phyloP scores from a whole-genome alignment of 2,329 filamentous ascomycete species.

The Cordyceps fumosorosea region DNA sequence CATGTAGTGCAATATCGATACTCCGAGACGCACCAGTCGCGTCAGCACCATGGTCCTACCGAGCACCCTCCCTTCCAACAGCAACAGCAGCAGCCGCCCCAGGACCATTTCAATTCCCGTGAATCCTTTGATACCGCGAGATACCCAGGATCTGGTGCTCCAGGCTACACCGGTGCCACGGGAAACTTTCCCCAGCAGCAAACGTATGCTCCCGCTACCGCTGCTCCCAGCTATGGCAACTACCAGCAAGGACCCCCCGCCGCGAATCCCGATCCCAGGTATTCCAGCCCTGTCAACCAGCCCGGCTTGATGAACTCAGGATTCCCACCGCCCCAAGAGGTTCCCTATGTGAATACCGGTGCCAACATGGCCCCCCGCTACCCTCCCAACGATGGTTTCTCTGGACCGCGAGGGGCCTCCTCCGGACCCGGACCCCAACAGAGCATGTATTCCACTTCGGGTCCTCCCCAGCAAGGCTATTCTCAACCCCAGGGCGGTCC shows the following conservation, averaged over 20 bases:
- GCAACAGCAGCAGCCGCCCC: slow-evolving; percentile 22
- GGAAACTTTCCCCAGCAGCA: slow-evolving; percentile 25
- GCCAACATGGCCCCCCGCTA: slow-evolving; percentile 27
- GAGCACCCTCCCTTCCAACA: slow-evolving; percentile 25
- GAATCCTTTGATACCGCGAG: slow-evolving; percentile 38
- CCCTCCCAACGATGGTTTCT: slow-evolving; percentile 27
- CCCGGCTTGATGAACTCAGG: slow-evolving; percentile 25
- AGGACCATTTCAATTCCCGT: slow-evolving; percentile 30
- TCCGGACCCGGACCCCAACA: slow-evolving; percentile 26
- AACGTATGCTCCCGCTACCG: slow-evolving; percentile 24
- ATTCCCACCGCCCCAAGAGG: slow-evolving; percentile 25
- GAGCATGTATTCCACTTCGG: slow-evolving; percentile 27
- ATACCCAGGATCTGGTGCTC: slow-evolving; percentile 45
- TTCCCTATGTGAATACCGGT: slow-evolving; percentile 30
- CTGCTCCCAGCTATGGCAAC: slow-evolving; percentile 23
- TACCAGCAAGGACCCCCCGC: slow-evolving; percentile 23
- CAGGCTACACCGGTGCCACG: slow-evolving; percentile 42
- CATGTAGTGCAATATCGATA: slow-evolving; percentile 51
- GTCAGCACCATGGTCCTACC: slow-evolving; percentile 43
- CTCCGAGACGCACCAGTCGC: slow-evolving; percentile 43
- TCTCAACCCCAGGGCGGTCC: slow-evolving; percentile 22
- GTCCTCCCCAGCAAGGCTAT: slow-evolving; percentile 26
- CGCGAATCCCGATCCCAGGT: slow-evolving; percentile 28
- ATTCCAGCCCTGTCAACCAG: slow-evolving; percentile 21
- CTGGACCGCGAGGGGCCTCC: slow-evolving; percentile 23